Conservation (phyloP, 2,329 filamentous ascomycete species). For the Leptosphaerulina australis region DNA sequence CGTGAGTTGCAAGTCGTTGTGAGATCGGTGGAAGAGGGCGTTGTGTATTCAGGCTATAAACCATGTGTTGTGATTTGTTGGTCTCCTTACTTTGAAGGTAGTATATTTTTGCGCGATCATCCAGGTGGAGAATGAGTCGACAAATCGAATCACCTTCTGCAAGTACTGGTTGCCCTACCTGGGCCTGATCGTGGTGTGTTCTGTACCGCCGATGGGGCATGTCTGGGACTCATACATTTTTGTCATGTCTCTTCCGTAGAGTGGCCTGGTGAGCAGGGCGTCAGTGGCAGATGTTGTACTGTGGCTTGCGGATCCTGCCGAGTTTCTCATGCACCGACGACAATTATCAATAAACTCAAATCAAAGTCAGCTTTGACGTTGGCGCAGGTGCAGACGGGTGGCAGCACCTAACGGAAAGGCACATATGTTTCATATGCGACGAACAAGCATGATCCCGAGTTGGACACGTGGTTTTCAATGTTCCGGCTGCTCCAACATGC, state of each 20-base stretch:
- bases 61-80: no score
- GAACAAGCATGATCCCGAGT: constrained; percentile 18
- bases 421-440: constrained; percentile 13
- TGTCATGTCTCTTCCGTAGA: neutral
- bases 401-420: constrained; percentile 1
- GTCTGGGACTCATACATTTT: neutral
- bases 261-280: neutral
- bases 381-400: constrained; percentile 13
- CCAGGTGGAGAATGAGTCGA: no score
- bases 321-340: constrained; percentile 7
- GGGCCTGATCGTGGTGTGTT: no score
- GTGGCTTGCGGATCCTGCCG: constrained; percentile 14
- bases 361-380: constrained; percentile 2
- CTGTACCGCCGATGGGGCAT: neutral
- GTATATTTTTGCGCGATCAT: no score
- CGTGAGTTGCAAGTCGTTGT: no score
- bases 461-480: constrained; percentile 14
- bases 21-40: no score
- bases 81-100: no score
- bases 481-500: constrained; percentile 7
- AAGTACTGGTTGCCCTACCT: no score
- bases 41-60: no score
- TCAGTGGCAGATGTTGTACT: neutral
- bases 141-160: no score
- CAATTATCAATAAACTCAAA: constrained; percentile 10